Conservation (phyloP, 1,139 yeast genomes). For the Geotrichum macrosporum region DNA sequence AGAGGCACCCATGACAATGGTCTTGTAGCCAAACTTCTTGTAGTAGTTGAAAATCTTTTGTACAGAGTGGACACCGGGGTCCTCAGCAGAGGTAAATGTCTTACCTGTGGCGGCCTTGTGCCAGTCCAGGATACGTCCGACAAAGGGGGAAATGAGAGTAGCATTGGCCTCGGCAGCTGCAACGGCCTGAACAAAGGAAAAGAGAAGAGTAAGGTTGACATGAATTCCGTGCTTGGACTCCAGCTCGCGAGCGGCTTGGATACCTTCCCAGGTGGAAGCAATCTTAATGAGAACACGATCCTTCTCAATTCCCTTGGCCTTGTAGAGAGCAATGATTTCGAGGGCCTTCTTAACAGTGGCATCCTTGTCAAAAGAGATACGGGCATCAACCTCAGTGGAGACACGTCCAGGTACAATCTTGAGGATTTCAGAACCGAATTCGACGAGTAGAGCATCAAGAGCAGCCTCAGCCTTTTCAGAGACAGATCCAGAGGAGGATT, state of each 20-base stretch:
- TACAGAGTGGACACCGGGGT: conserved; percentile 96
- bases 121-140: conserved; percentile 99
- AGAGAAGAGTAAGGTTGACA: conserved; percentile 91
- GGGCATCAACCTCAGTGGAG: conserved; percentile 98
- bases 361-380: conserved; percentile 90
- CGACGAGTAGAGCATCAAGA: conserved; percentile 87
- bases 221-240: conserved; percentile 88
- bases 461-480: conserved; percentile 71
- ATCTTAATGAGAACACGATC: conserved; percentile 92
- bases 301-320: conserved; percentile 75
- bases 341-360: conserved; percentile 91
- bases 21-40: conserved; percentile 93
- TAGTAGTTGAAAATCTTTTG: conserved; percentile 89
- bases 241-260: conserved; percentile 95
- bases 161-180: conserved; percentile 98
- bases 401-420: conserved; percentile 98
- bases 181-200: conserved; percentile 95
- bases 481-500: conserved; percentile 46
- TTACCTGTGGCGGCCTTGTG: conserved; percentile 93
- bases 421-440: conserved; percentile 91
- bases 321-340: conserved; percentile 78
- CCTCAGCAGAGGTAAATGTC: conserved; percentile 70
- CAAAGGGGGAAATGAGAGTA: conserved; percentile 96
- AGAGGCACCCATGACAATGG: conserved; percentile 99
- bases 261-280: conserved; percentile 99